Conservation (phyloP, 139 green algal species). For the Chlamydomonas sphaeroides region DNA sequence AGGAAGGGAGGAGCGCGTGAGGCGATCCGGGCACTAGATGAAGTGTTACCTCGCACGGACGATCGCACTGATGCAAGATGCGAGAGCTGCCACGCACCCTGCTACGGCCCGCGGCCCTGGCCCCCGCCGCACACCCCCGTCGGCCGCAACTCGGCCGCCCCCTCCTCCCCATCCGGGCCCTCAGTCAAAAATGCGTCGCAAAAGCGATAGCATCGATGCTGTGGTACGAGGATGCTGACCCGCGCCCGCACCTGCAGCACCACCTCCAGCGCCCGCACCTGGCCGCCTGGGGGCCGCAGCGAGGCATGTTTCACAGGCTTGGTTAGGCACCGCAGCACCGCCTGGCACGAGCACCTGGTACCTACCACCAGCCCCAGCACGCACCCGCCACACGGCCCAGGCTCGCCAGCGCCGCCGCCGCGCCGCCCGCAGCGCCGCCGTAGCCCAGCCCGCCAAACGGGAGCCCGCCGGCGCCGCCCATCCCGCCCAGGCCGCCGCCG, state of each 20-base stretch:
- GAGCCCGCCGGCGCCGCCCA: background rate
- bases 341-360: background rate
- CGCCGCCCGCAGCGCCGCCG: background rate
- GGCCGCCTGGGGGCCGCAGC: background rate
- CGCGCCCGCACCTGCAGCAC: background rate
- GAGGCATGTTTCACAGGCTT: background rate
- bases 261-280: slow-evolving; percentile 19
- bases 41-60: too few species aligned
- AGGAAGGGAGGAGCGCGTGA: too few species aligned
- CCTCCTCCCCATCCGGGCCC: too few species aligned
- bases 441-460: background rate
- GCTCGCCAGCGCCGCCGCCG: slow-evolving; percentile 5
- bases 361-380: background rate
- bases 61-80: too few species aligned
- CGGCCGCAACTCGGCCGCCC: too few species aligned
- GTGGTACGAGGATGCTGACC: too few species aligned
- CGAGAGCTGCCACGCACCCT: too few species aligned
- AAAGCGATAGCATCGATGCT: too few species aligned
- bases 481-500: background rate
- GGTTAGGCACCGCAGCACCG: background rate
- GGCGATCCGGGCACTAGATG: too few species aligned
- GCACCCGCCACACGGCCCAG: slow-evolving; percentile 20
- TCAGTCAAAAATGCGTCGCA: too few species aligned
- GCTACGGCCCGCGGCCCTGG: too few species aligned
- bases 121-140: too few species aligned